phyloP scores from a whole-genome alignment of 768 basidiomycete genomes.

The Tulasnella sp. region DNA sequence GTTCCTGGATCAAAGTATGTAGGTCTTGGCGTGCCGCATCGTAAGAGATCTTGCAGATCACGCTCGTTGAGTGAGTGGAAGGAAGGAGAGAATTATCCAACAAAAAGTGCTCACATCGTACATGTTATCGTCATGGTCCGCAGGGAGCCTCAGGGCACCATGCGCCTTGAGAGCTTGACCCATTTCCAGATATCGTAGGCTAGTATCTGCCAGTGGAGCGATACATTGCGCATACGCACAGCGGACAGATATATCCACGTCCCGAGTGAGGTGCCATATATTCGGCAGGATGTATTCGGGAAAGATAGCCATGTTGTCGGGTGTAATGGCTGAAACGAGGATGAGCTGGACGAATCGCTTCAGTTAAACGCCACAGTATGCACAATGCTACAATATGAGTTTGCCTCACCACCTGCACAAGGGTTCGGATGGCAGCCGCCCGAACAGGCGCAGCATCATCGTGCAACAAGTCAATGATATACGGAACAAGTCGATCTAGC shows the following conservation, averaged over 20 bases:
- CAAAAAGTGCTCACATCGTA: slow-evolving; percentile 52
- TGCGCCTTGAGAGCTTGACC: slow-evolving; percentile 82
- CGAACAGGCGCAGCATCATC: slow-evolving; percentile 81
- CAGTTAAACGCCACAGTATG: not conserved
- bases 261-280: slow-evolving; percentile 67
- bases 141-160: slow-evolving; percentile 55
- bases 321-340: slow-evolving; percentile 61
- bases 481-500: slow-evolving; percentile 85
- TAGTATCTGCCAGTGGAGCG: slow-evolving; percentile 73
- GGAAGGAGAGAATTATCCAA: not conserved
- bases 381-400: not conserved
- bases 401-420: slow-evolving; percentile 62
- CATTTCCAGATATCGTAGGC: slow-evolving; percentile 85
- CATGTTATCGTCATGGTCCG: slow-evolving; percentile 67
- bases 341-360: slow-evolving; percentile 31
- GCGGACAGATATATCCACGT: slow-evolving; percentile 76
- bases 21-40: slow-evolving; percentile 80
- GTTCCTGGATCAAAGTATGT: slow-evolving; percentile 75
- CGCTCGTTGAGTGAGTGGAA: not conserved
- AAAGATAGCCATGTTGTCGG: slow-evolving; percentile 57
- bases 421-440: slow-evolving; percentile 60
- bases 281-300: slow-evolving; percentile 95
- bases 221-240: slow-evolving; percentile 76
- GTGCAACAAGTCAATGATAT: slow-evolving; percentile 75
- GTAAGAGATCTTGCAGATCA: slow-evolving; percentile 62